Conservation (phyloP, 176 grass and related monocot species). For the Zizania latifolia region DNA sequence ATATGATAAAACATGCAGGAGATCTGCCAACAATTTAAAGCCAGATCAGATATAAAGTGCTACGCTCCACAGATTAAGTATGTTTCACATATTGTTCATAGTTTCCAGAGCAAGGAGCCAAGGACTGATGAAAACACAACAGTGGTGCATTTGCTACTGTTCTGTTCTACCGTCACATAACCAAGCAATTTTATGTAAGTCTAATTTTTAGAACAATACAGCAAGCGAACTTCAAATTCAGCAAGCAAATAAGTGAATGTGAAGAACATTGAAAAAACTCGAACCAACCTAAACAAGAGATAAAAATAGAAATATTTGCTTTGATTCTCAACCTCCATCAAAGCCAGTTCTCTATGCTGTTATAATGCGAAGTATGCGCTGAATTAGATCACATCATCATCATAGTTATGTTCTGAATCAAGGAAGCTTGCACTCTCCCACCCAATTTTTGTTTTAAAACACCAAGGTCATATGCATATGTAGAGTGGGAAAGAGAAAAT, state of each 20-base stretch:
- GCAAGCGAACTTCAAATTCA: not conserved
- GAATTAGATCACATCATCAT: not conserved
- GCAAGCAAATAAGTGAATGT: not conserved
- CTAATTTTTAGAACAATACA: not conserved
- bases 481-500: not conserved
- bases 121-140: not conserved
- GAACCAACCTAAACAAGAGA: not conserved
- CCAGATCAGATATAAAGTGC: not conserved
- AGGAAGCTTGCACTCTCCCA: not conserved
- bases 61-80: not conserved
- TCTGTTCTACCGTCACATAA: not conserved
- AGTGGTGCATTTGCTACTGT: not conserved
- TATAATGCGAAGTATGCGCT: not conserved
- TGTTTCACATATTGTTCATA: not conserved
- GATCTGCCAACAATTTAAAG: conserved; percentile 55
- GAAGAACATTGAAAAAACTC: not conserved
- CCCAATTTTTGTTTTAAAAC: not conserved
- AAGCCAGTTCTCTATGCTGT: not conserved
- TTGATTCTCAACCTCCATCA: not conserved
- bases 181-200: conserved; percentile 1
- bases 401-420: not conserved
- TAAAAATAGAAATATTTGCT: not conserved
- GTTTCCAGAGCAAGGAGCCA: not conserved
- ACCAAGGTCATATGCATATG: not conserved
- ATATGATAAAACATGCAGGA: conserved; percentile 93